These are phyloP conservation scores for Naumovozyma dairenensis DNA, from an alignment of 805 yeast genomes.

Conservation along the genomic window DNA sequence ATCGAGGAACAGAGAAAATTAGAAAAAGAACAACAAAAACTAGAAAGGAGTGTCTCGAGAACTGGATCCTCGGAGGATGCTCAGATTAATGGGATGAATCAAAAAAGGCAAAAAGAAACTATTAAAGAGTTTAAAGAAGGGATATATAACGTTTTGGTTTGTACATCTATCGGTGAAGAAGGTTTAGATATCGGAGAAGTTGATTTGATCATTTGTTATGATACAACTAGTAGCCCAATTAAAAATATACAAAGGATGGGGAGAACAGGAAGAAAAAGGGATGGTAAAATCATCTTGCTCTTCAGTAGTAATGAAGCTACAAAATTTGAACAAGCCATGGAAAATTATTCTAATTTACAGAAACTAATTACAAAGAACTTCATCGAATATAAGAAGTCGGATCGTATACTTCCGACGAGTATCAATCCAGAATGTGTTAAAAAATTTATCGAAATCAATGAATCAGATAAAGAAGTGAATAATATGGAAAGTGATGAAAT, in stretches of 20 bases:
- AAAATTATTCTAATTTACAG: conserved; percentile 72
- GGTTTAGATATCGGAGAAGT: conserved; percentile 98
- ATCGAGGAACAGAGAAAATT: conserved; percentile 25
- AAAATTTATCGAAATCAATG: conserved; percentile 53
- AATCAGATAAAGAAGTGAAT: conserved; percentile 49
- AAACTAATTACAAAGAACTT: conserved; percentile 46
- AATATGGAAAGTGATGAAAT: conserved; percentile 57
- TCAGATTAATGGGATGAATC: conserved; percentile 79
- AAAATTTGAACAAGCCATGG: conserved; percentile 79
- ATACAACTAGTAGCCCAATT: conserved; percentile 87
- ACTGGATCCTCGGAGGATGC: conserved; percentile 66
- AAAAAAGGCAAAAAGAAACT: conserved; percentile 72
- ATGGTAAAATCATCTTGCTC: conserved; percentile 69
- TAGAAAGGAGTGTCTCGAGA: conserved; percentile 31
- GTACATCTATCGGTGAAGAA: conserved; percentile 97
- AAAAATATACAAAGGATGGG: conserved; percentile 95
- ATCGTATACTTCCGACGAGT: conserved; percentile 57
- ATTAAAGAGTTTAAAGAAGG: conserved; percentile 68
- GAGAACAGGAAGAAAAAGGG: conserved; percentile 91
- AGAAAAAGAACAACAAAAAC: conserved; percentile 27
- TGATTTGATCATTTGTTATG: conserved; percentile 85
- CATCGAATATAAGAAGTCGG: conserved; percentile 38
- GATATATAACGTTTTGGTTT: conserved; percentile 69
- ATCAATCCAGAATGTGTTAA: conserved; percentile 48
- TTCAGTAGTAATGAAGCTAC: conserved; percentile 67